These are phyloP conservation scores for Gillenia trifoliata DNA, from an alignment of 306 rosid genomes.

Conservation along the genomic window DNA sequence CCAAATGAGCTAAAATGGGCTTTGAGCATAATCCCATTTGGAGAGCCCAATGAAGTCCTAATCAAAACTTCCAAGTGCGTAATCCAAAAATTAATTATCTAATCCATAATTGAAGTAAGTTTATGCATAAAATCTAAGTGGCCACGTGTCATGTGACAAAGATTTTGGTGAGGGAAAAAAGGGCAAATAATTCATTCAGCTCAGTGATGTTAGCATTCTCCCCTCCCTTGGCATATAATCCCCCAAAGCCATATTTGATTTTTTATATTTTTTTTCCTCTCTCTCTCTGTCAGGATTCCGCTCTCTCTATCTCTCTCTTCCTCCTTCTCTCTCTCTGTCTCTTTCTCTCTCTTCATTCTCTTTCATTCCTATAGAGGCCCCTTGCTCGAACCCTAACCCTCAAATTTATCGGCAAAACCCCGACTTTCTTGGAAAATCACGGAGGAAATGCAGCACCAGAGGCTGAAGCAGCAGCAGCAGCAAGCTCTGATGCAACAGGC, in stretches of 20 bases:
- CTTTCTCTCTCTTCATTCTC: not conserved
- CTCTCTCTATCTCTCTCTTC: not conserved
- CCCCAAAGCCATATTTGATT: not conserved
- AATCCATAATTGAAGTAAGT: not conserved
- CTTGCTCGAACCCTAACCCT: slow-evolving; percentile 64
- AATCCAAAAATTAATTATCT: not conserved
- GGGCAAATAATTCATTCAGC: not conserved
- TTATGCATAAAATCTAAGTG: not conserved
- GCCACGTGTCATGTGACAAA: not conserved
- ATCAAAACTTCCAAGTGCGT: not conserved
- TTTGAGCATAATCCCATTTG: not conserved
- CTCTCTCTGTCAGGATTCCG: slow-evolving; percentile 33
- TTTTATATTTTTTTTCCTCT: not conserved
- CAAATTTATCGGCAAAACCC: slow-evolving; percentile 26
- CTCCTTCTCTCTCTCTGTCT: not conserved
- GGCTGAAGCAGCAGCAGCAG: slow-evolving; percentile 89
- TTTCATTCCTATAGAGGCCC: slow-evolving; percentile 23
- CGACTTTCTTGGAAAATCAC: slow-evolving; percentile 24
- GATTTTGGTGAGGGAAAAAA: not conserved
- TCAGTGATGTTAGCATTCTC: not conserved
- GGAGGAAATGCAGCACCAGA: slow-evolving; percentile 86
- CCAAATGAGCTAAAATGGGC: not conserved
- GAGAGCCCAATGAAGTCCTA: not conserved
- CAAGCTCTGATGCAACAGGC: slow-evolving; percentile 99
- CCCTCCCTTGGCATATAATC: not conserved